phyloP scores from a whole-genome alignment of 1,284 basidiomycete species.

The Volvariella surrecta region DNA sequence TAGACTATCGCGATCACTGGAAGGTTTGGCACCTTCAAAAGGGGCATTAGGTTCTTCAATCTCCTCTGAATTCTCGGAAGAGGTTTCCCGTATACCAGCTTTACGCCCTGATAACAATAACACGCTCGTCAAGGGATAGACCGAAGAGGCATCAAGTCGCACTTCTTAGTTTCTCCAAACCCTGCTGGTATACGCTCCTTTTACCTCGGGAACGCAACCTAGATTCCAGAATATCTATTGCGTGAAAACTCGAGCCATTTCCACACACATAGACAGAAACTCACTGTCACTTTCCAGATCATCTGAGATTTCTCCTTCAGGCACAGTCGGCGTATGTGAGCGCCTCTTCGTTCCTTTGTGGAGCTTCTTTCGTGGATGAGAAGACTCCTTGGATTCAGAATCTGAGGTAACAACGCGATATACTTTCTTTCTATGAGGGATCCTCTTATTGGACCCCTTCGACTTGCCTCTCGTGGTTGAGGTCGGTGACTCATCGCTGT shows the following conservation, averaged over 20 bases:
- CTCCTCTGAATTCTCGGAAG: conserved; percentile 25
- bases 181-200: conserved; percentile 50
- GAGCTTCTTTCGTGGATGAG: neutral
- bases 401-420: too few relatives aligned
- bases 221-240: conserved; percentile 49
- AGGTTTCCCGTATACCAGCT: conserved; percentile 25
- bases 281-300: conserved; percentile 45
- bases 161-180: conserved; percentile 60
- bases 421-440: too few relatives aligned
- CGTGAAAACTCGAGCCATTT: too few relatives aligned
- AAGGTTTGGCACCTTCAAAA: conserved; percentile 36
- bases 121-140: neutral
- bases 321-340: neutral
- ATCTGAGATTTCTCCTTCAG: conserved; percentile 12
- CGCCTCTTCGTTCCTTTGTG: neutral
- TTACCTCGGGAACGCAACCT: conserved; percentile 57
- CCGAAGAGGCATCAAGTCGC: conserved; percentile 11
- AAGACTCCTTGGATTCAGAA: conserved; percentile 11
- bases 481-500: conserved; percentile 4
- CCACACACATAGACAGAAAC: too few relatives aligned
- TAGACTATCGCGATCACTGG: conserved; percentile 24
- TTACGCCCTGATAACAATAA: conserved; percentile 32
- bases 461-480: neutral
- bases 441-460: neutral
- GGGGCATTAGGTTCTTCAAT: conserved; percentile 21